A percentile compares a stretch with the other conserved stretches of the same genome.
These are phyloP conservation scores for Tirmania nivea DNA, from an alignment of 495 filamentous ascomycete species.

Conservation along the genomic window DNA sequence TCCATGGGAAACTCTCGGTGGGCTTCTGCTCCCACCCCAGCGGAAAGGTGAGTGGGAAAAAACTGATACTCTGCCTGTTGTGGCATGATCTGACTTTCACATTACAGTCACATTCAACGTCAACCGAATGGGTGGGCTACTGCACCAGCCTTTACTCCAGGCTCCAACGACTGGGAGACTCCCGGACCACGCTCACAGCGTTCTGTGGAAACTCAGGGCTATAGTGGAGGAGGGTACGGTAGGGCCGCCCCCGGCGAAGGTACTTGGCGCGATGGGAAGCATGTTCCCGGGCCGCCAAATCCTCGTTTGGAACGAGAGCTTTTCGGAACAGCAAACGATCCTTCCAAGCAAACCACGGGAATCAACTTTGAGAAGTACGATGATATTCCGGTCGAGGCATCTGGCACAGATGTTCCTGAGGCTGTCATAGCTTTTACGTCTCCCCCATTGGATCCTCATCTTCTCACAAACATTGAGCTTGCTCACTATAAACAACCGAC, in stretches of 20 bases:
- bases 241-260: conserved; percentile 67
- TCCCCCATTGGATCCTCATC: conserved; percentile 81
- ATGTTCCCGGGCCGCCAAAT: conserved; percentile 73
- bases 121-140: conserved; percentile 34
- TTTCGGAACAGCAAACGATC: conserved; percentile 83
- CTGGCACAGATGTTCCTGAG: conserved; percentile 82
- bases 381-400: conserved; percentile 94
- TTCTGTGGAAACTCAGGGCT: conserved; percentile 12
- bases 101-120: not conserved
- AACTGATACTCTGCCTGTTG: no score
- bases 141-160: conserved; percentile 49
- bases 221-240: conserved; percentile 2
- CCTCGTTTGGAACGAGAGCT: conserved; percentile 81
- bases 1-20: conserved; percentile 1
- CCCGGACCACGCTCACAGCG: conserved; percentile 14
- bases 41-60: conserved; percentile 12
- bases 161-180: conserved; percentile 14
- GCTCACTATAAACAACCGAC: conserved; percentile 87
- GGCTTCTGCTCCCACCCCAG: conserved; percentile 9
- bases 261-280: conserved; percentile 90
- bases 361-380: conserved; percentile 99
- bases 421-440: conserved; percentile 75
- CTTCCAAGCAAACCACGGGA: conserved; percentile 80
- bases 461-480: conserved; percentile 74
- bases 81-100: not conserved